Evolutionary conservation across 208 protist genomes (phyloP).

Genomic region (Trypanosoma mega): DNA sequence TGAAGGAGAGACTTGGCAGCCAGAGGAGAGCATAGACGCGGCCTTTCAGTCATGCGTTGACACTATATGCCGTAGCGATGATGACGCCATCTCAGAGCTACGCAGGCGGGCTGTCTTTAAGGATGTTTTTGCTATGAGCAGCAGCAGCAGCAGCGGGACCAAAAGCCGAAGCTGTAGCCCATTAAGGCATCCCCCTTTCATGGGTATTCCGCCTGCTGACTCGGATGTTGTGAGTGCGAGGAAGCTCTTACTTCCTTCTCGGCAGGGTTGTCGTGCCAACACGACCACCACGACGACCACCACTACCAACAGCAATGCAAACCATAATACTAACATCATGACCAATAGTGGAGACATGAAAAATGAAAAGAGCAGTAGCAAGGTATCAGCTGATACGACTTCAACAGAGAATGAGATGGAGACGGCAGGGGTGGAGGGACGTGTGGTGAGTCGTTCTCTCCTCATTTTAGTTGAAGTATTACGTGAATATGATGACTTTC

Average conservation of each 20-base stretch:
- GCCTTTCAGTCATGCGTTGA: conserved; percentile 67
- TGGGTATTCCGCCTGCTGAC: conserved; percentile 17
- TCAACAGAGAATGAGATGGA: conserved; percentile 10
- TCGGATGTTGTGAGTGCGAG: conserved; percentile 15
- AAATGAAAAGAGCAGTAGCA: too few species aligned
- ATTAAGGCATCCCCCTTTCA: too few species aligned
- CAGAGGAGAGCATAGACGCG: conserved; percentile 45
- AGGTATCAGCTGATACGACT: not conserved
- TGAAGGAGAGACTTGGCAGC: conserved; percentile 68
- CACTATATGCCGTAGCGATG: conserved; percentile 52
- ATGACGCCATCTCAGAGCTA: conserved; percentile 23
- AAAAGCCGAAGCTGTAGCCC: not conserved
- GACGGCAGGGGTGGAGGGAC: conserved; percentile 42
- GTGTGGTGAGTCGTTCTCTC: conserved; percentile 67
- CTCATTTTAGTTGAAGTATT: conserved; percentile 77
- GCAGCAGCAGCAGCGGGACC: not conserved
- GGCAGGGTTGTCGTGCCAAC: too few species aligned
- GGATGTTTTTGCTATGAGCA: conserved; percentile 3
- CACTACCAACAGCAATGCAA: too few species aligned
- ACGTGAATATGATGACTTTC: conserved; percentile 68
- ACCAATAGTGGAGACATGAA: too few species aligned
- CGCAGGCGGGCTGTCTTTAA: conserved; percentile 15
- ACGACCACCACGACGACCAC: too few species aligned
- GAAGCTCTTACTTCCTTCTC: conserved; percentile 32
- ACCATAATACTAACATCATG: too few species aligned